Evolutionary conservation across 768 basidiomycete species (phyloP), one percentile per base, ranked within the genome.

Genomic region (Gelatoporia subvermispora): DNA sequence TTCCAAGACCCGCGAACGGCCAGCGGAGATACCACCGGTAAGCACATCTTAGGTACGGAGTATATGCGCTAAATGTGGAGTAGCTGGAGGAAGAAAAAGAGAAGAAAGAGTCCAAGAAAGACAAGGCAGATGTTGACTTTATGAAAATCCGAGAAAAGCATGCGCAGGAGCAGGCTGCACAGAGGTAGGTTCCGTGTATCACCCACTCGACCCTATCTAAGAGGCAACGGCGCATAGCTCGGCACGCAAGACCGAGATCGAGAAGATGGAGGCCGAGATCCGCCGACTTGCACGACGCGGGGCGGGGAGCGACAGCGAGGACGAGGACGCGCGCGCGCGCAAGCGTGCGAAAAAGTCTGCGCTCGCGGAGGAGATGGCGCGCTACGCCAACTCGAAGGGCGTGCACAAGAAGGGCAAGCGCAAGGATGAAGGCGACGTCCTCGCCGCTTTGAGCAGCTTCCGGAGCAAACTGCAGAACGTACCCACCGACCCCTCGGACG

Each of bases 251-350:
- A 72, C 80, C 7, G 84, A 93, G 63, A 89, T 96, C 43, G 84
- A 83, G 56, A 84, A 78, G 58, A 89, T 97, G 83, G 91, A 97
- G 65, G 82, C 81, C 7, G 88, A 92, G 39, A 87, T 97, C 47
- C 84, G 89, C 21, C 85, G 79, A 52, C 78, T 95, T 7, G 73
- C 76, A 74, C 56, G 55, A 17, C 52, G 58, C 5, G 56, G 42
- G 17, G 55, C 34, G 37, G 78, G 76, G 8, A 77, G 73, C 22
- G 79, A 73, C 1, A 71, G 72, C 13, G 82, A 78, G 37, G 86
- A 86, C 57, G 86, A 85, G 25, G 85, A 90, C 38, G 74, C 77
- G 16, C 75, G 61, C 52, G 79, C 72, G 56, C 67, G 67, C 57
- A 84, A 82, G 65, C 84, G 82, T 48, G 64, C 68, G 46, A 84